A percentile compares a stretch with the other conserved stretches of the same genome.
Conservation (phyloP, 2,329 filamentous ascomycete genomes). For the Trichoderma sp. region DNA sequence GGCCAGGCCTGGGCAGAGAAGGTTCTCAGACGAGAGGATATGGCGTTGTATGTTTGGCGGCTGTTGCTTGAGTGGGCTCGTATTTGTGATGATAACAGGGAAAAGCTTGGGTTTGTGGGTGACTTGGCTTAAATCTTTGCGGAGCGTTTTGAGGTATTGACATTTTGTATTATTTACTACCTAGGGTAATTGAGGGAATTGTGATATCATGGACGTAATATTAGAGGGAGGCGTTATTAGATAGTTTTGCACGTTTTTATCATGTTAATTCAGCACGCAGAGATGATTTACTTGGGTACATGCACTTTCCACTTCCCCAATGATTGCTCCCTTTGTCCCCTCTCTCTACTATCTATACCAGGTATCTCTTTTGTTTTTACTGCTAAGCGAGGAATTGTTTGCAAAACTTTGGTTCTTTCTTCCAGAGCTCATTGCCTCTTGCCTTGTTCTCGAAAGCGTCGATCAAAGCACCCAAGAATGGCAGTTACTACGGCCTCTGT, state of each 20-base stretch:
- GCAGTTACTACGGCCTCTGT: neutral
- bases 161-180: neutral
- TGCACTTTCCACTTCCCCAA: neutral
- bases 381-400: neutral
- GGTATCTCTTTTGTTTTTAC: neutral
- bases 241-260: neutral
- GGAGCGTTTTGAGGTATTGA: neutral
- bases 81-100: conserved; percentile 48
- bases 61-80: conserved; percentile 60
- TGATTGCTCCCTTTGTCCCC: neutral
- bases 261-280: neutral
- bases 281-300: neutral
- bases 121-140: conserved; percentile 36
- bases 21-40: conserved; percentile 63
- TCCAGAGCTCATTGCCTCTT: neutral
- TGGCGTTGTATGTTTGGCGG: conserved; percentile 65
- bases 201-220: neutral
- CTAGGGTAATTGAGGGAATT: neutral
- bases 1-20: conserved; percentile 63
- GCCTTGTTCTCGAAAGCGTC: neutral
- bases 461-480: neutral
- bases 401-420: neutral
- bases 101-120: conserved; percentile 46
- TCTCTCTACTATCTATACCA: no score
- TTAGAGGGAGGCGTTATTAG: neutral